phyloP scores from a whole-genome alignment of 1,284 basidiomycete species.

The Apiotrichum porosum region DNA sequence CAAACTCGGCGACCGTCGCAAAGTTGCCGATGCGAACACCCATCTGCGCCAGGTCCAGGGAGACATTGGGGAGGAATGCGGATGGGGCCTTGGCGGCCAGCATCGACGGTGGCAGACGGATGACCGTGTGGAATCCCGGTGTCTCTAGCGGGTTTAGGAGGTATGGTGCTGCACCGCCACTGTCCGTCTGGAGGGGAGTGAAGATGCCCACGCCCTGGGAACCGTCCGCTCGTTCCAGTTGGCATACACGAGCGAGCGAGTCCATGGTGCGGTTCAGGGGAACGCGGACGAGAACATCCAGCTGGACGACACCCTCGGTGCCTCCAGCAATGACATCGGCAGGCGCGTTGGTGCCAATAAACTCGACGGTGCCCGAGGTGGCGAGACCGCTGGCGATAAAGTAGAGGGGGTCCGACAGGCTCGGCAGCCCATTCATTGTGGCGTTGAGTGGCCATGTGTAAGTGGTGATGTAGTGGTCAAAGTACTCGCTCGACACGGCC shows the following conservation, averaged over 20 bases:
- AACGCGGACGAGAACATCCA: conserved; percentile 43
- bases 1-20: conserved; percentile 30
- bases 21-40: conserved; percentile 38
- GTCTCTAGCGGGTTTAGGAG: conserved; percentile 30
- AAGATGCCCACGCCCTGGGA: conserved; percentile 42
- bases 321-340: conserved; percentile 29
- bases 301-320: conserved; percentile 28
- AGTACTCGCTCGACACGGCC: conserved; percentile 9
- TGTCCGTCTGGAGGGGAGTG: conserved; percentile 37
- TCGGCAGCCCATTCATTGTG: neutral
- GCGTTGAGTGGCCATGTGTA: conserved; percentile 27
- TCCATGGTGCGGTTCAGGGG: conserved; percentile 23
- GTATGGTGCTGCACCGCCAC: conserved; percentile 21
- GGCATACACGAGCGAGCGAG: conserved; percentile 35
- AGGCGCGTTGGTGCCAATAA: conserved; percentile 38
- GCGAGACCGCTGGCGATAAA: conserved; percentile 41
- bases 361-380: conserved; percentile 39
- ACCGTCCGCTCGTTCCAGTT: conserved; percentile 28
- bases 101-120: conserved; percentile 37
- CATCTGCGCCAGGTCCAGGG: conserved; percentile 37
- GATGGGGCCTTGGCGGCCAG: conserved; percentile 4
- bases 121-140: conserved; percentile 36
- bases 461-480: conserved; percentile 19
- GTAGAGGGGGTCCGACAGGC: conserved; percentile 18
- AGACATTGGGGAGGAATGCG: conserved; percentile 23